Conservation (phyloP, 208 protist genomes). For the Naegleria lovaniensis region DNA sequence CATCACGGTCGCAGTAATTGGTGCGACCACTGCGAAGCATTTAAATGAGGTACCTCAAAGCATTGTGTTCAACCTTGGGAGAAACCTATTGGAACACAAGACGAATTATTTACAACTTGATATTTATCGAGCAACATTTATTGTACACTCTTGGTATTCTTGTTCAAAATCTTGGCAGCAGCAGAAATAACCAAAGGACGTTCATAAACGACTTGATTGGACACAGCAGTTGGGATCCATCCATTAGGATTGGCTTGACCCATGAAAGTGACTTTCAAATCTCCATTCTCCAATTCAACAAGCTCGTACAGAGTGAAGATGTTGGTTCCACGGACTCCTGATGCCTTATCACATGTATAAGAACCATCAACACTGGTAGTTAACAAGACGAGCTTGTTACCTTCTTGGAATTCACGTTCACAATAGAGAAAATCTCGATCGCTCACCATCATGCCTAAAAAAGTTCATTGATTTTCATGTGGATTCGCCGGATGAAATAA, state of each 20-base stretch:
- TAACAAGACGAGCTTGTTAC: not conserved
- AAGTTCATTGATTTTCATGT: too few relatives aligned
- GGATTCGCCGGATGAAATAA: too few relatives aligned
- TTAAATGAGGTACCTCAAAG: too few relatives aligned
- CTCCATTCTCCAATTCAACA: not conserved
- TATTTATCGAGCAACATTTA: not conserved
- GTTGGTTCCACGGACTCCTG: not conserved
- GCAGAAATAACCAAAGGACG: not conserved
- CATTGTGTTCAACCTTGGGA: too few relatives aligned
- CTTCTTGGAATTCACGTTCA: not conserved
- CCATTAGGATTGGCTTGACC: not conserved
- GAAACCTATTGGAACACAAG: too few relatives aligned
- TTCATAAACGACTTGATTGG: not conserved
- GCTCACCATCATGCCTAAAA: not conserved
- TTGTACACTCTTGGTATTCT: not conserved
- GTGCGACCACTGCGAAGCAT: too few relatives aligned
- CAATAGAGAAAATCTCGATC: not conserved
- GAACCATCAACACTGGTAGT: not conserved
- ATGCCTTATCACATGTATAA: not conserved
- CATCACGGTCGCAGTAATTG: too few relatives aligned
- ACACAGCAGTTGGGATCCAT: not conserved
- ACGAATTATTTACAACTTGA: too few relatives aligned
- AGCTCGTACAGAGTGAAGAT: not conserved
- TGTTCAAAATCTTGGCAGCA: not conserved
- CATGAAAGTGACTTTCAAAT: not conserved